Conservation (phyloP, 2,329 filamentous ascomycete species). For the Colletotrichum sp. region DNA sequence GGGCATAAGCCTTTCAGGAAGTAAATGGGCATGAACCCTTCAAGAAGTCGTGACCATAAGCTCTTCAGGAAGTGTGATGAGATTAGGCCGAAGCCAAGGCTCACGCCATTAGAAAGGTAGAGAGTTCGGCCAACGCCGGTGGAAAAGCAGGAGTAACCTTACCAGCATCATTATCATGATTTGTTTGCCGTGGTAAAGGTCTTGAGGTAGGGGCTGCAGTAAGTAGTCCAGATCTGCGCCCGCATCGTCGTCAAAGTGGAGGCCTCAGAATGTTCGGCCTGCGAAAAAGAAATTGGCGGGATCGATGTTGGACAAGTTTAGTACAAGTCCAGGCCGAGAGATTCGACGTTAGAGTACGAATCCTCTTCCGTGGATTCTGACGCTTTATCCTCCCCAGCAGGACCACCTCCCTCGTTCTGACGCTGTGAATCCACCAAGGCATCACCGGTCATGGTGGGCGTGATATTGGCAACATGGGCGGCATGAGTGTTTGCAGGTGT, state of each 20-base stretch:
- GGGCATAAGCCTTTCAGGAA: not conserved
- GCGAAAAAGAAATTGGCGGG: too few species aligned
- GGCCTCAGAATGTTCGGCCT: too few species aligned
- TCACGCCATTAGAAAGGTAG: not conserved
- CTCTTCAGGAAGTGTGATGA: not conserved
- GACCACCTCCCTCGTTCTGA: too few species aligned
- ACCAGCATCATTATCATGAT: not conserved
- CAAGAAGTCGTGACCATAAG: not conserved
- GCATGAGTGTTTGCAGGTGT: too few species aligned
- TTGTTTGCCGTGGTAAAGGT: rapidly evolving
- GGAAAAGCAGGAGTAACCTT: not conserved
- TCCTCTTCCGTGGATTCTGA: too few species aligned
- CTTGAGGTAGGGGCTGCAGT: not conserved
- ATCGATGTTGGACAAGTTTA: not conserved
- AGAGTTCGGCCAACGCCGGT: not conserved
- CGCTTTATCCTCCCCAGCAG: too few species aligned
- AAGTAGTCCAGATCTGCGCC: not conserved
- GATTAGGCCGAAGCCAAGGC: not conserved
- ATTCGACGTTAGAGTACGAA: too few species aligned
- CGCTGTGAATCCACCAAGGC: rapidly evolving
- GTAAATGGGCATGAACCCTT: not conserved
- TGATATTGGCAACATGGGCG: too few species aligned
- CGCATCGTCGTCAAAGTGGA: not conserved
- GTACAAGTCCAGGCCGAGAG: too few species aligned
- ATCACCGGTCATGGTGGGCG: too few species aligned